Evolutionary conservation across 805 yeast species (phyloP), one percentile per base, ranked within the genome.

Genomic region (Hanseniaspora thailandica): DNA sequence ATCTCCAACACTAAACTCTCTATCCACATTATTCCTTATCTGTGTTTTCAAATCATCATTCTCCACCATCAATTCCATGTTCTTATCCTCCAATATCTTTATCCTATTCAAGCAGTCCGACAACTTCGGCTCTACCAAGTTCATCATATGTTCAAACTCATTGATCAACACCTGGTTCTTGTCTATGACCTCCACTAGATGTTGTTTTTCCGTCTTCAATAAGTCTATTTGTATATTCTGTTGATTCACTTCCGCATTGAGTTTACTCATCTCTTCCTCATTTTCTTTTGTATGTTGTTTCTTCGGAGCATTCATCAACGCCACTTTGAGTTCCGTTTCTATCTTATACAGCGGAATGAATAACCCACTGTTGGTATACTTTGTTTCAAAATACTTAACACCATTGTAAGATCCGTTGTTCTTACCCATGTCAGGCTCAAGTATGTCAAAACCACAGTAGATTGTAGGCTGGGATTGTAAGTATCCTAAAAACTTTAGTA

Each of bases 331-430:
- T 22, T 36, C 28, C 15, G 5, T 13, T 17, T 47, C 17, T 4
- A 64, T 65, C 69, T 74, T 47, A 71, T 77, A 62, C 72, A 77
- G 1, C 80, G 81, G 69, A 45, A 89, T 72, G 61, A 89, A 89
- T 28, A 89, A 66, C 0, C 97, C 97, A 19, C 87, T 73, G 54
- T 76, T 76, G 0, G 88, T 84, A 34, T 62, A 67, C 5, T 71
- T 67, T 0, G 89, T 86, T 4, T 71, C 70, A 62, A 89, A 89
- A 63, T 88, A 88, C 52, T 71, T 71, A 7, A 70, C 63, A 0
- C 95, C 95, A 55, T 82, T 76, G 44, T 81, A 87, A 40, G 77
- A 75, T n/a, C 98, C 98, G 52, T 79, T 76, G 62, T 90, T 93
- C 65, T 86, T 85, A 22, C 98, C 98, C 52, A 77, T 71, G 5